Base-by-base conservation (phyloP, 352 stramenopile genomes). In the Phytophthora rubi region DNA sequence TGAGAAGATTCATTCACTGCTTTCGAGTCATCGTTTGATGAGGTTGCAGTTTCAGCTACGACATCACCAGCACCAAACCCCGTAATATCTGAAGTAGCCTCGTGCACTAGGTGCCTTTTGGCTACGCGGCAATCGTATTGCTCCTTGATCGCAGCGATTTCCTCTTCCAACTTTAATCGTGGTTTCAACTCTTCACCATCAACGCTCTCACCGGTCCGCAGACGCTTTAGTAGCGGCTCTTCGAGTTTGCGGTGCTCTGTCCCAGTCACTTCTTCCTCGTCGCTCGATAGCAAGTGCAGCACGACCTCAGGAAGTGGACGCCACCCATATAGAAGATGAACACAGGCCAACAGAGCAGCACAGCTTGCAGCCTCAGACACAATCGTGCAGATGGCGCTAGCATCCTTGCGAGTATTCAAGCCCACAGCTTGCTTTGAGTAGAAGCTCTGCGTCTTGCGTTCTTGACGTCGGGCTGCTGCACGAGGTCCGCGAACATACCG, bases 291-390 rank as follows among this genome's bases (percentile, higher is more conserved):
- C 39, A 95, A 75, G 42, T 95, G 85, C 18, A 95, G 63, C 6
- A 93, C 86, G 7, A 94, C 77, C 21, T 86, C 76, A 37, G 88
- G 81, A 23, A 95, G 60, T 7, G 81, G 82, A 7, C 80, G 68
- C 83, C 86, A 93, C 1, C 86, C 85, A 64, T 95, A 95, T 1
- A 95, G 68, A 28, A 95, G 63, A 59, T 93, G 85, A 0, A 91
- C 82, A 52, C 88, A 97, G 15, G 88, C 88, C 28, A 97, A 56
- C 9, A 97, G 65, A 12, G 89, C 88, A 8, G 88, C 89, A 59
- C 84, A 93, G 28, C 85, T 94, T 1, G 79, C 75, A n/a, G 89
- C 88, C 39, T 97, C 86, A 0, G 88, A 85, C 5, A 92, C 88
- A 49, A 97, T 89, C 0, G 83, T 81, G 21, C 82, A 83, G 49